These are phyloP conservation scores for Tremellales sp. DNA, from an alignment of 1,284 basidiomycete species.

Conservation along the genomic window DNA sequence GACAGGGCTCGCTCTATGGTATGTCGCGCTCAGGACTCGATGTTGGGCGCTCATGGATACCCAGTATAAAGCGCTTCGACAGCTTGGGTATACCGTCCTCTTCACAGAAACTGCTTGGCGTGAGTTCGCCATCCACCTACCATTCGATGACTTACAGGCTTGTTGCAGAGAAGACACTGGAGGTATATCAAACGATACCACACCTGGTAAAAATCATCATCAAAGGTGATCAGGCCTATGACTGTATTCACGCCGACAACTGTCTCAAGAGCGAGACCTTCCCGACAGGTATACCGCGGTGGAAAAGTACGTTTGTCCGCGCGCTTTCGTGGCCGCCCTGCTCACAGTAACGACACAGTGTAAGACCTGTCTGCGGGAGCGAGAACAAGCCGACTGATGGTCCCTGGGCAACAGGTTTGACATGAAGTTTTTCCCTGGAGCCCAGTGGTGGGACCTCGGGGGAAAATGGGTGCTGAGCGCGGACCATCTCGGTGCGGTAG, in stretches of 20 bases:
- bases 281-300: conserved; percentile 9
- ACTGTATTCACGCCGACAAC: conserved; percentile 2
- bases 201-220: conserved; percentile 9
- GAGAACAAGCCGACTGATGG: too few relatives aligned
- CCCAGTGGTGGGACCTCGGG: conserved; percentile 1
- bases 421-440: conserved; percentile 8
- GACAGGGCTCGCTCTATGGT: conserved; percentile 1
- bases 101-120: too few relatives aligned
- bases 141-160: background rate
- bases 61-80: too few relatives aligned
- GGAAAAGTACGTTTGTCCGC: conserved; percentile 9
- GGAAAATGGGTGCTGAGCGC: conserved; percentile 9
- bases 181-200: conserved; percentile 6
- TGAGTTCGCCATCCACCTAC: too few relatives aligned
- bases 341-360: background rate
- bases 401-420: conserved; percentile 5
- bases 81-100: too few relatives aligned
- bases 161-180: conserved; percentile 1
- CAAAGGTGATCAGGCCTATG: background rate
- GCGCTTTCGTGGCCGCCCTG: too few relatives aligned
- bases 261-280: conserved; percentile 8
- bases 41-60: too few relatives aligned
- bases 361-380: too few relatives aligned
- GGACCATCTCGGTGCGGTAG: conserved; percentile 2
- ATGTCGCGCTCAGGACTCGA: too few relatives aligned